Evolutionary conservation across 495 filamentous ascomycete genomes (phyloP).

Genomic region (Podospora sp.): DNA sequence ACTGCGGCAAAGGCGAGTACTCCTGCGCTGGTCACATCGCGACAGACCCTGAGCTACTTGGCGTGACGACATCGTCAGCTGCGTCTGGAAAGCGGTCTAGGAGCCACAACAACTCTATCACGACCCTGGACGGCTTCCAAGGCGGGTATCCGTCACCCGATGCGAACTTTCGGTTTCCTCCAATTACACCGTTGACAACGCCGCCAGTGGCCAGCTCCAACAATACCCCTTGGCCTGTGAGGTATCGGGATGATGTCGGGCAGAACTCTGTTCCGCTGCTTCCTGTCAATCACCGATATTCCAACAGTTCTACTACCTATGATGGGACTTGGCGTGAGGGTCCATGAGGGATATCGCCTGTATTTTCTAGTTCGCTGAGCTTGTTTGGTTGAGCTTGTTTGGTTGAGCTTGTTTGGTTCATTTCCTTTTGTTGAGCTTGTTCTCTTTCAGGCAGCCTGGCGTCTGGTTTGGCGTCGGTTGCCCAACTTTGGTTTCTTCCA

Average conservation of each 20-base stretch:
- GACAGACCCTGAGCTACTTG: neutral
- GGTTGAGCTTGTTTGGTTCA: too few species aligned
- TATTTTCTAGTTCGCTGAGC: too few species aligned
- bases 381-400: too few species aligned
- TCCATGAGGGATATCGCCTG: too few species aligned
- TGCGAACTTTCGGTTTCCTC: neutral
- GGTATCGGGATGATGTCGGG: neutral
- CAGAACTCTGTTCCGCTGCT: neutral
- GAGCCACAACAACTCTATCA: neutral
- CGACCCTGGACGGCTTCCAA: neutral
- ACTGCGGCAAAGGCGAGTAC: conserved; percentile 3
- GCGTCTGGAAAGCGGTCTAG: neutral
- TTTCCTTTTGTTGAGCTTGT: too few species aligned
- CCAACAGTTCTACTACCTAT: neutral
- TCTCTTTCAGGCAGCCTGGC: too few species aligned
- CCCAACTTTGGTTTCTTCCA: too few species aligned
- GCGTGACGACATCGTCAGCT: neutral
- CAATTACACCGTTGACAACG: neutral
- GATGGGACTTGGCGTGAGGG: neutral
- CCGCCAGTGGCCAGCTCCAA: neutral
- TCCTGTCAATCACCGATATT: neutral
- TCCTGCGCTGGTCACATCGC: conserved; percentile 18
- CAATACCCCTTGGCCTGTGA: neutral
- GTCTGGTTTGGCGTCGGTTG: too few species aligned
- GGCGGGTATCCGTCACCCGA: neutral